These are phyloP conservation scores for Diaporthe sp. DNA, from an alignment of 2,329 filamentous ascomycete species.

Conservation along the genomic window DNA sequence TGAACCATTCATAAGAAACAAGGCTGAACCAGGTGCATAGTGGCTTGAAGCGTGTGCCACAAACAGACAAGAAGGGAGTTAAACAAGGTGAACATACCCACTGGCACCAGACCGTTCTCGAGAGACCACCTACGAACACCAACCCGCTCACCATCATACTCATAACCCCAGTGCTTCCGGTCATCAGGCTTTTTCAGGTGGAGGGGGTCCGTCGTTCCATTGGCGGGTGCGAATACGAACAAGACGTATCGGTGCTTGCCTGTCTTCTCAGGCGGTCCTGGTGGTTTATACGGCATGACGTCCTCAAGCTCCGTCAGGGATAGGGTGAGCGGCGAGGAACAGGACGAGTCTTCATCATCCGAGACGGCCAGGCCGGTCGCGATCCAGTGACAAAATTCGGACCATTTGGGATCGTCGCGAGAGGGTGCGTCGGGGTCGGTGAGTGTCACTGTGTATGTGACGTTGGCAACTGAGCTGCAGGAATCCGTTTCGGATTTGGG, in stretches of 20 bases:
- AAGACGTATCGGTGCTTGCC: constrained; percentile 57
- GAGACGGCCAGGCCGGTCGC: constrained; percentile 45
- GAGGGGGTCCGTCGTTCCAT: constrained; percentile 50
- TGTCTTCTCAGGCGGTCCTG: constrained; percentile 53
- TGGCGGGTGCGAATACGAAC: constrained; percentile 50
- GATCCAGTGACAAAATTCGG: constrained; percentile 59
- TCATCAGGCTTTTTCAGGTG: constrained; percentile 48
- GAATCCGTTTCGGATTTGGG: constrained; percentile 29
- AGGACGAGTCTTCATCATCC: constrained; percentile 29
- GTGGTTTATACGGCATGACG: constrained; percentile 53
- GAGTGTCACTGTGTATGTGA: constrained; percentile 47
- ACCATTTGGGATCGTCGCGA: constrained; percentile 53
- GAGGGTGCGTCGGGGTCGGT: constrained; percentile 57
- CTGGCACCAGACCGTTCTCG: constrained; percentile 52
- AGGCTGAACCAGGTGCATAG: not conserved
- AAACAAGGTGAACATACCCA: constrained; percentile 47
- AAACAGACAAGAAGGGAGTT: not conserved
- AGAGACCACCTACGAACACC: constrained; percentile 53
- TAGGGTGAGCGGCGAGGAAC: constrained; percentile 27
- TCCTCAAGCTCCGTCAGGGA: constrained; percentile 40
- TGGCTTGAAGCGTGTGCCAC: not conserved
- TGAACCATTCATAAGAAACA: constrained; percentile 12
- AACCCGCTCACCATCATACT: constrained; percentile 45
- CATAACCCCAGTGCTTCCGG: constrained; percentile 53
- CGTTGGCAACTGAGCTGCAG: constrained; percentile 19